These are phyloP conservation scores for Trichophyton benhamiae DNA, from an alignment of 2,329 filamentous ascomycete species.

Conservation along the genomic window DNA sequence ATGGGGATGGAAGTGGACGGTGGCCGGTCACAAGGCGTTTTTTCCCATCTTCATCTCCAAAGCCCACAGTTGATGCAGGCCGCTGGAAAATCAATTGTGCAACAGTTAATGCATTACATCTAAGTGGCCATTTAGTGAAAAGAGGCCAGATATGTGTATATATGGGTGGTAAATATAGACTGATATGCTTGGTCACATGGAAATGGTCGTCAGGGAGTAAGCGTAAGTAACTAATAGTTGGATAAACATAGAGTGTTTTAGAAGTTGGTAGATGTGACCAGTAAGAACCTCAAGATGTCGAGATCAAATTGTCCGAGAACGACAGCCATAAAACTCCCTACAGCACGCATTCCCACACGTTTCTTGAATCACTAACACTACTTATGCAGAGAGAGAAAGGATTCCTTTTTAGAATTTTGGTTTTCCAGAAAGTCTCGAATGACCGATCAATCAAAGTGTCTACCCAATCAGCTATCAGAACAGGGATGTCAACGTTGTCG, in stretches of 20 bases:
- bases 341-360: neutral
- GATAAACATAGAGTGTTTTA: neutral
- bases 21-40: neutral
- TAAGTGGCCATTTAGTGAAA: neutral
- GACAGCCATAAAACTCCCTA: neutral
- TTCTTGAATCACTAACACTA: neutral
- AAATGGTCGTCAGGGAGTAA: neutral
- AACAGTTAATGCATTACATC: neutral
- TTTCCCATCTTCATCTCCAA: neutral
- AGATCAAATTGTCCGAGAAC: neutral
- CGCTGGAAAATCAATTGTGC: neutral
- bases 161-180: neutral
- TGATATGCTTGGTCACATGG: neutral
- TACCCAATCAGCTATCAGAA: slow-evolving; percentile 15
- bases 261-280: neutral
- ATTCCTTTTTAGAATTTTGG: neutral
- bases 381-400: neutral
- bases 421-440: slow-evolving; percentile 17
- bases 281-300: neutral
- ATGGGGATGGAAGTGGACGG: neutral
- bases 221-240: neutral
- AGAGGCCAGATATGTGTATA: neutral
- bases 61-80: neutral
- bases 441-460: slow-evolving; percentile 9
- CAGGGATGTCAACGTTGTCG: slow-evolving; percentile 13